Percentiles rank a stretch among this genome's conserved stretches.
Evolutionary conservation across 2,329 filamentous ascomycete genomes (phyloP).

Genomic region (Furcasterigmium sp.): DNA sequence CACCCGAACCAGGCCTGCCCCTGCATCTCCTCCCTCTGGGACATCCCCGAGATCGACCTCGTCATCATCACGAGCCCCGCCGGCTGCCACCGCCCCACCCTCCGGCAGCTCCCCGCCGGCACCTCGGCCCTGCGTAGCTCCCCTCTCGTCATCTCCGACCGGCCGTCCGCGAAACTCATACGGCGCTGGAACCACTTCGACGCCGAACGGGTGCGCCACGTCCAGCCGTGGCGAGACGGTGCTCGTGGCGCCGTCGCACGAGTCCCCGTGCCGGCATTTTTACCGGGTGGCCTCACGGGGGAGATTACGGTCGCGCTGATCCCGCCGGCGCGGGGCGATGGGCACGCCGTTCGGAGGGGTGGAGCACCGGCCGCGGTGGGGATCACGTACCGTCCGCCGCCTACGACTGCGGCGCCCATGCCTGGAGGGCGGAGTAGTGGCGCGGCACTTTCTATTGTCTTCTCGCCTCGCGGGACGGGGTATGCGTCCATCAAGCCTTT

Average conservation of each 20-base stretch:
- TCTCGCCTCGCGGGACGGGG: constrained; percentile 58
- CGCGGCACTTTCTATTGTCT: constrained; percentile 53
- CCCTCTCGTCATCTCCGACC: constrained; percentile 62
- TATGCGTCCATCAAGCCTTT: constrained; percentile 50
- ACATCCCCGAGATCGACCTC: constrained; percentile 37
- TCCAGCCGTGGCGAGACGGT: constrained; percentile 42
- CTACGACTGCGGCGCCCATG: constrained; percentile 10
- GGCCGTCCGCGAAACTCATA: constrained; percentile 59
- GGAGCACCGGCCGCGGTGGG: constrained; percentile 62
- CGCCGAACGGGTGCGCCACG: constrained; percentile 35
- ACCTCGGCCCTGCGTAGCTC: constrained; percentile 34
- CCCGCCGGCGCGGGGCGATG: constrained; percentile 53
- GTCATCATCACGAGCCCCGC: constrained; percentile 50
- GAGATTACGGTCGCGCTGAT: constrained; percentile 70
- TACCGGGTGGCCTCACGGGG: constrained; percentile 48
- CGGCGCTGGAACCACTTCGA: constrained; percentile 65
- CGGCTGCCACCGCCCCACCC: constrained; percentile 65
- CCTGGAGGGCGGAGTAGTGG: constrained; percentile 10
- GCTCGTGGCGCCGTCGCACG: constrained; percentile 28
- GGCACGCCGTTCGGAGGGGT: constrained; percentile 14
- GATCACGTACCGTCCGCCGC: constrained; percentile 64
- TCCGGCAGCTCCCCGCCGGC: constrained; percentile 51
- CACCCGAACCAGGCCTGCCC: constrained; percentile 56
- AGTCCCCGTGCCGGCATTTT: constrained; percentile 48
- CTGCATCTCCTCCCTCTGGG: constrained; percentile 46